Evolutionary conservation across 371 early-diverging fungal genomes (phyloP), one percentile per base, ranked within the genome.

Genomic region (Gilbertella persicaria): DNA sequence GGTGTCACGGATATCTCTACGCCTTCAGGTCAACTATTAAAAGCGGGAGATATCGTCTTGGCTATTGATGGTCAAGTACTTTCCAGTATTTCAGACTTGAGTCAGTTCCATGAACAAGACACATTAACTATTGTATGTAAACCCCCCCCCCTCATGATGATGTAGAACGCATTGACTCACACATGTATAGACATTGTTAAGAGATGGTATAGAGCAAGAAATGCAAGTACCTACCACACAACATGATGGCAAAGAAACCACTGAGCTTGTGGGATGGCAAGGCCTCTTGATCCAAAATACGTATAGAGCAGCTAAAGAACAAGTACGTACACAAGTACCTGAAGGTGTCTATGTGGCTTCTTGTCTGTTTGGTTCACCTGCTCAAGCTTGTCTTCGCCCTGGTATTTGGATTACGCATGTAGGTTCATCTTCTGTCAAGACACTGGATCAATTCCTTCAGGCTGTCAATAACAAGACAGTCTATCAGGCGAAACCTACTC

Each of bases 201-300:
- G 87, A 17, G 81, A 87, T 48, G 78, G 83, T 19, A 61, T 71
- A 48, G 74, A 64, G 48, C 2, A 77, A 41, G 41, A 53, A 17
- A 16, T 89, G 5, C 21, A 42, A 4, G 82, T 90, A 9, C 80
- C 82, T 14, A 85, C 91, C 0, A 73, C 74, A 7, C 55, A 57
- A 19, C 60, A 83, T 46, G 58, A 75, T 38, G 84, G 81, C 5
- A 74, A 78, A 25, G 85, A 79, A 41, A 83, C 84, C 1, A 71
- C 72, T 9, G 74, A 79, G 12, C 70, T 92, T 14, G 76, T 95
- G 19, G 75, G 87, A 12, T 95, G 96, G 95, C 88, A 88, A 10
- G 95, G 96, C 3, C 90, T 93, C 6, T 55, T 91, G 7, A 66
- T 94, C 14, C 91, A 92, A 62, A 62, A 69, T 39, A 88, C 95